phyloP scores from a whole-genome alignment of 2,329 filamentous ascomycete genomes.

The Nothophoma quercina region DNA sequence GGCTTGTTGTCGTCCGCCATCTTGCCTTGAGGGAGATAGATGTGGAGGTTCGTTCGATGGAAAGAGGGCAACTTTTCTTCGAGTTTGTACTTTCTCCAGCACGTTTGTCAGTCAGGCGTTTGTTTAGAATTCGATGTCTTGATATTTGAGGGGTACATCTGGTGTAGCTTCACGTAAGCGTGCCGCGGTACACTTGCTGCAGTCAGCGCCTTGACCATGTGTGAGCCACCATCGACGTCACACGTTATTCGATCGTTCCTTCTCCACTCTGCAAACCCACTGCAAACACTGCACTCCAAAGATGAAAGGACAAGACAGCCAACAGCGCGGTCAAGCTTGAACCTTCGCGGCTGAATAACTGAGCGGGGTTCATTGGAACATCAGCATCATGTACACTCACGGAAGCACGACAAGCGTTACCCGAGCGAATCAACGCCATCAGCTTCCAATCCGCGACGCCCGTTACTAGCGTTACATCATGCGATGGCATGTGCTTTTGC shows the following conservation, averaged over 20 bases:
- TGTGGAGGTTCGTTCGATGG: too few species aligned
- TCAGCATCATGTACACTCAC: conserved; percentile 7
- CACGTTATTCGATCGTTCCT: background rate
- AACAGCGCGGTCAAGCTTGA: background rate
- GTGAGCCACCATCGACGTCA: conserved; percentile 12
- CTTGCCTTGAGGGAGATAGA: background rate
- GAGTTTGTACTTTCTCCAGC: too few species aligned
- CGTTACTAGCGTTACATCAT: conserved; percentile 21
- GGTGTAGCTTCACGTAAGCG: conserved; percentile 3
- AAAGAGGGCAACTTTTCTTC: too few species aligned
- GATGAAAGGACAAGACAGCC: background rate
- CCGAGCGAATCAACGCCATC: conserved; percentile 15
- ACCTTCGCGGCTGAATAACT: conserved; percentile 15
- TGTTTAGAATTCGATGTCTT: background rate
- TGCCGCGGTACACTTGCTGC: conserved; percentile 1
- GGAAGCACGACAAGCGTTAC: conserved; percentile 6
- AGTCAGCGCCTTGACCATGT: conserved; percentile 6
- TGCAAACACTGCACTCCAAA: background rate
- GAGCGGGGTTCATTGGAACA: conserved; percentile 18
- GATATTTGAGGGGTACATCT: conserved; percentile 16
- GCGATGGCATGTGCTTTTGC: conserved; percentile 20
- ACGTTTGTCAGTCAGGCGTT: too few species aligned
- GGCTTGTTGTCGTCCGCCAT: conserved; percentile 35
- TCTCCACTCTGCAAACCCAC: background rate
- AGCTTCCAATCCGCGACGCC: conserved; percentile 1